Conservation (phyloP, 495 filamentous ascomycete genomes). For the Astrothelium macrocarpum region DNA sequence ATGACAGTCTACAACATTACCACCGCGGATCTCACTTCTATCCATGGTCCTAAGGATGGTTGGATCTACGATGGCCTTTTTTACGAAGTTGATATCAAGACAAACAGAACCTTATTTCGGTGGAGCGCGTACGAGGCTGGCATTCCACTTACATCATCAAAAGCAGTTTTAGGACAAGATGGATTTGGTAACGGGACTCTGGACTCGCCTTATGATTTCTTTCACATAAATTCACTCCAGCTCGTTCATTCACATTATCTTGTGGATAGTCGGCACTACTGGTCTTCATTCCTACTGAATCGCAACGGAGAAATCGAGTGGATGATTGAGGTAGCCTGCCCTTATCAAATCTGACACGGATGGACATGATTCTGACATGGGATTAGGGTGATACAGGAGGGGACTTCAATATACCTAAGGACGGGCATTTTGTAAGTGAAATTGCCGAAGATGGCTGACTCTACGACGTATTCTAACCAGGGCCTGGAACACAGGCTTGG, state of each 20-base stretch:
- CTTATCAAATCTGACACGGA: conserved; percentile 21
- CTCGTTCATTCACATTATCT: conserved; percentile 35
- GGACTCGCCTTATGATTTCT: conserved; percentile 21
- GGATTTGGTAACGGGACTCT: conserved; percentile 8
- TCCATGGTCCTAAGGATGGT: conserved; percentile 15
- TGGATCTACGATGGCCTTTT: conserved; percentile 22
- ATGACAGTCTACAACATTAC: conserved; percentile 24
- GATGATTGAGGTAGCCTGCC: conserved; percentile 17
- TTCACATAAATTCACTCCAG: conserved; percentile 20
- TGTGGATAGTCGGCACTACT: conserved; percentile 32
- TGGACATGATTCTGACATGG: not conserved
- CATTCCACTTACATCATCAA: not conserved
- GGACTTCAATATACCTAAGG: not conserved
- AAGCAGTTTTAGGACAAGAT: not conserved
- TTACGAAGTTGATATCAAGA: conserved; percentile 25
- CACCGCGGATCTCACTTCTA: conserved; percentile 10
- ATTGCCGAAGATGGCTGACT: conserved; percentile 8
- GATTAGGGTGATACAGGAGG: not conserved
- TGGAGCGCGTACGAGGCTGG: conserved; percentile 25
- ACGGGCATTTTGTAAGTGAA: conserved; percentile 10
- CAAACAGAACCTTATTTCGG: conserved; percentile 27
- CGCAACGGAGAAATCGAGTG: conserved; percentile 20
- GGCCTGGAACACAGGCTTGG: conserved; percentile 9
- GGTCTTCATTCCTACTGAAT: conserved; percentile 19
- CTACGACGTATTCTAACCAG: too few species aligned